Percentiles rank a stretch among this genome's conserved stretches.
Conservation (phyloP, 805 yeast species). For the Teunomyces funiuensis region DNA sequence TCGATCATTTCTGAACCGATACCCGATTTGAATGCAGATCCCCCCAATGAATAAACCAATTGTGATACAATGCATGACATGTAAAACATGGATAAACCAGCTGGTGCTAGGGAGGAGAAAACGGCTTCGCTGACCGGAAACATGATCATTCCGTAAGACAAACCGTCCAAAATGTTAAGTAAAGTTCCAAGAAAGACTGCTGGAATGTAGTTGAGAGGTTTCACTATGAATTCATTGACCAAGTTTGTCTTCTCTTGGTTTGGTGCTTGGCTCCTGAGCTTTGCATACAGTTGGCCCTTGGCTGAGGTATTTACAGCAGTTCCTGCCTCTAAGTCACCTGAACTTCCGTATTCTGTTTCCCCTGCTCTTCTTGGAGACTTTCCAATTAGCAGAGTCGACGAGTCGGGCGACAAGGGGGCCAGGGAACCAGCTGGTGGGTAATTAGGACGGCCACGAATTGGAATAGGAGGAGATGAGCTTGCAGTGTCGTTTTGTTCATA, state of each 20-base stretch:
- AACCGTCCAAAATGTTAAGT: slow-evolving; percentile 85
- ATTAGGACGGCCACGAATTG: slow-evolving; percentile 5
- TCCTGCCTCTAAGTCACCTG: slow-evolving; percentile 12
- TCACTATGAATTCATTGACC: slow-evolving; percentile 12
- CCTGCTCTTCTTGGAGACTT: slow-evolving; percentile 6
- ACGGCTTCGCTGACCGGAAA: slow-evolving; percentile 85
- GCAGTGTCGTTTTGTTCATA: slow-evolving; percentile 3
- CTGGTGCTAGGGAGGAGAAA: slow-evolving; percentile 77
- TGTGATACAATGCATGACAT: slow-evolving; percentile 89
- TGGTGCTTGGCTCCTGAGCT: not conserved
- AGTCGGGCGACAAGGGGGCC: slow-evolving; percentile 6
- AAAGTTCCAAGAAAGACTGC: slow-evolving; percentile 84
- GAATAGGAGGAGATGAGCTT: slow-evolving; percentile 10
- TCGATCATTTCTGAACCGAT: slow-evolving; percentile 98
- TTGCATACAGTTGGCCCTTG: not conserved
- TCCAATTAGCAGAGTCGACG: slow-evolving; percentile 15
- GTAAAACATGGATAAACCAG: slow-evolving; percentile 93
- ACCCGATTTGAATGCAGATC: slow-evolving; percentile 86
- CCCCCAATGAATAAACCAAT: slow-evolving; percentile 83
- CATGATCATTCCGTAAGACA: slow-evolving; percentile 96
- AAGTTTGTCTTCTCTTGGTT: not conserved
- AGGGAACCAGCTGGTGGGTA: slow-evolving; percentile 3
- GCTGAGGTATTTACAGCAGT: not conserved
- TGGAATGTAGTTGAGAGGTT: slow-evolving; percentile 58
- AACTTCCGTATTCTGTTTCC: not conserved